Evolutionary conservation across 2,329 filamentous ascomycete species (phyloP), one percentile per base, ranked within the genome.

Genomic region (Cladophialophora carrionii): DNA sequence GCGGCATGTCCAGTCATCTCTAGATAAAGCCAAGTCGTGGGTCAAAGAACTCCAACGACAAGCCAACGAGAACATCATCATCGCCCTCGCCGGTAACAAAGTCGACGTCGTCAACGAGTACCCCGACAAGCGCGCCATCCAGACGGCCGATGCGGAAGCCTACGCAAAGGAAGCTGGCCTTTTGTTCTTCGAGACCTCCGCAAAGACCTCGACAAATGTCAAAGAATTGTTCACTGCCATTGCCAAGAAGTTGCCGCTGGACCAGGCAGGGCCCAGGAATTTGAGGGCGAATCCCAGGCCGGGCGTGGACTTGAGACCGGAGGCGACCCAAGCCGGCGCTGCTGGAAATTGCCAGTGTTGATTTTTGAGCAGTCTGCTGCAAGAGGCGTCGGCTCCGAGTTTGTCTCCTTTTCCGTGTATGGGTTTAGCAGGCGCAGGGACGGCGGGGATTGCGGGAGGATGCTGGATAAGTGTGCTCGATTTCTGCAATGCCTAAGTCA

Each of bases 11-110:
- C 63, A 99, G 95, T 87, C 93, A 71, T 99, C 95, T 55, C 84
- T 99, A 75, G 96, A 99, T 80, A 99, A 99, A 84, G 96, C 96
- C 73, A 99, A 99, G 81, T 90, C 93, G 52, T 99, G 95, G 95
- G 94, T 99, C 65, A 98, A 98, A 82, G 95, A 99, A 78, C 88
- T 99, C 62, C 95, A 99, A 80, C 89, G 95, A 76, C 95, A 99
- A 81, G 95, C 96, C 69, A 99, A 98, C 83, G 95, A 99, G 81
- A 98, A 98, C 81, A 99, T 99, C 78, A 93, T 99, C 79, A 99
- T 99, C 75, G 95, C 95, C 54, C 88, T 99, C 51, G 95, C 94
- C 60, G 95, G 95, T 69, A 99, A 99, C 85, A 98, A 99, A 82
- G 84, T 96, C 75, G 95, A 99, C 85, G 83, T 99, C 72, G 95